A percentile compares a stretch with the other conserved stretches of the same genome.
Evolutionary conservation across 768 basidiomycete species (phyloP).

Genomic region (Boletus pseudopeckii): DNA sequence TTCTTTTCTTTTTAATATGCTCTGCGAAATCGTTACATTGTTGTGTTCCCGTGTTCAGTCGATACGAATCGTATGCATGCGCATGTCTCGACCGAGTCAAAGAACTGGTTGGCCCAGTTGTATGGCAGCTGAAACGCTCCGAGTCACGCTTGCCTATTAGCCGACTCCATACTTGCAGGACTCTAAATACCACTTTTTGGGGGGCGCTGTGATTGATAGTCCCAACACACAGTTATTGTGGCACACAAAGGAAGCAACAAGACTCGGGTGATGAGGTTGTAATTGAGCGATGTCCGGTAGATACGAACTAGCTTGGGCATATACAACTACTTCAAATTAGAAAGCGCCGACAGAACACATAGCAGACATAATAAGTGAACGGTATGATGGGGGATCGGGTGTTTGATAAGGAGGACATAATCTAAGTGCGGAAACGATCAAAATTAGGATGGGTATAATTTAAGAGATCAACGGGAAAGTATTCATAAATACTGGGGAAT

Average conservation of each 20-base stretch:
- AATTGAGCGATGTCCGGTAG: too few relatives aligned
- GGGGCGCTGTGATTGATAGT: too few relatives aligned
- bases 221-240: too few relatives aligned
- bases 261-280: too few relatives aligned
- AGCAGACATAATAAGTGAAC: background rate
- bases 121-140: background rate
- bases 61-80: background rate
- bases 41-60: background rate
- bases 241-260: too few relatives aligned
- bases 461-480: slow-evolving; percentile 4
- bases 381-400: background rate
- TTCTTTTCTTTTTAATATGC: background rate
- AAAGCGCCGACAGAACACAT: background rate
- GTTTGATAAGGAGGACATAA: background rate
- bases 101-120: too few relatives aligned
- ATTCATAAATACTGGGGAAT: background rate
- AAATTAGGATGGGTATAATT: slow-evolving; percentile 20
- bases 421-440: background rate
- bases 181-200: too few relatives aligned
- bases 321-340: background rate
- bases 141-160: too few relatives aligned
- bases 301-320: background rate
- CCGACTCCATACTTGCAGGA: too few relatives aligned
- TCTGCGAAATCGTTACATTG: background rate
- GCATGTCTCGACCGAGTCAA: background rate